Percentiles rank a stretch among this genome's conserved stretches.
Evolutionary conservation across 176 grass and related monocot genomes (phyloP).

Genomic region (Oryza australiensis): DNA sequence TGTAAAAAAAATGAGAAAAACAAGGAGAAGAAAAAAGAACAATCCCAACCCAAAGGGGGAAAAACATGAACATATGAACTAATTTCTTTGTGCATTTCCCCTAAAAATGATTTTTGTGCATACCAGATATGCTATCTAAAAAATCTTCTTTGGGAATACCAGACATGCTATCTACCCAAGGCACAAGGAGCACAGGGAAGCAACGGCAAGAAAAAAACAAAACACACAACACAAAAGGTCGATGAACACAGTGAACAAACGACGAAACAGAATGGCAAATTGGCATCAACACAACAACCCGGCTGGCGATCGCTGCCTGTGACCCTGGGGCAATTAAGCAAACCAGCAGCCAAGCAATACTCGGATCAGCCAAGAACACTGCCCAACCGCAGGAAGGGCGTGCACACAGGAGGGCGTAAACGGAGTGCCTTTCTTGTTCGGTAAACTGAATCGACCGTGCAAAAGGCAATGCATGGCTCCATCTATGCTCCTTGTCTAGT

Average conservation of each 20-base stretch:
- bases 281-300: background rate
- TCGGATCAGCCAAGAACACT: slow-evolving; percentile 20
- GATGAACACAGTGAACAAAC: background rate
- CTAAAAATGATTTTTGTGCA: too few species aligned
- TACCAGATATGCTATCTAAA: background rate
- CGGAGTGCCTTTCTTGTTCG: slow-evolving; percentile 41
- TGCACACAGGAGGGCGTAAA: slow-evolving; percentile 11
- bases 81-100: background rate
- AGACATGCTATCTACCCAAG: background rate
- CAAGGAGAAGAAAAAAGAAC: background rate
- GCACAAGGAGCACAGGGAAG: slow-evolving; percentile 6
- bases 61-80: background rate
- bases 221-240: background rate
- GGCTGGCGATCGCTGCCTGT: slow-evolving; percentile 8
- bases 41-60: background rate
- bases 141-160: too few species aligned
- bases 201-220: slow-evolving; percentile 10
- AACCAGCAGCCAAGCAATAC: background rate
- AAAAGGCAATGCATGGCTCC: slow-evolving; percentile 29
- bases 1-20: background rate
- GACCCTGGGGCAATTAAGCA: slow-evolving; percentile 17
- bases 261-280: background rate
- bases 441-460: slow-evolving; percentile 24
- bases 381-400: background rate
- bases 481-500: slow-evolving; percentile 13